These are phyloP conservation scores for Alternaria burnsii DNA, from an alignment of 2,329 filamentous ascomycete genomes.

Conservation along the genomic window DNA sequence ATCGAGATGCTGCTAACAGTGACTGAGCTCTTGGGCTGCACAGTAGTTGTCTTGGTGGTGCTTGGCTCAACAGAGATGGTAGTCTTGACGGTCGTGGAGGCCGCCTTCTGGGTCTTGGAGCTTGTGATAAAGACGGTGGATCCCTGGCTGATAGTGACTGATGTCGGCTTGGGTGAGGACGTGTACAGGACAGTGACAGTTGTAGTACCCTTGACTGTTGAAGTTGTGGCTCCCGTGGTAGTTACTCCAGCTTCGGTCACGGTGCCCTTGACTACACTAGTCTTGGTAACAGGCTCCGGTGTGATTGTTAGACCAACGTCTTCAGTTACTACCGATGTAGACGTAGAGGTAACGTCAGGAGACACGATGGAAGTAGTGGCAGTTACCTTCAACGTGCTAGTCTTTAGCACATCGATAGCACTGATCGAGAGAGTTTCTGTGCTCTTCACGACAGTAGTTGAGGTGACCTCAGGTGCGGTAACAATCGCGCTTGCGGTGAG, in stretches of 20 bases:
- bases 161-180: constrained; percentile 35
- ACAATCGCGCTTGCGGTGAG: constrained; percentile 25
- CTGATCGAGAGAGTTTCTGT: constrained; percentile 21
- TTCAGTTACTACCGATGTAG: constrained; percentile 35
- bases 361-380: constrained; percentile 37
- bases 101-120: constrained; percentile 22
- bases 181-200: constrained; percentile 35
- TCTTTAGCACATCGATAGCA: constrained; percentile 23
- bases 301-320: constrained; percentile 30
- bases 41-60: constrained; percentile 35
- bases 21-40: constrained; percentile 28
- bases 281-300: constrained; percentile 23
- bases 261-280: constrained; percentile 23
- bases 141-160: constrained; percentile 31
- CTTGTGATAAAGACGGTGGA: constrained; percentile 28
- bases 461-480: constrained; percentile 33
- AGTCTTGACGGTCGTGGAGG: constrained; percentile 21
- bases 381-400: constrained; percentile 29
- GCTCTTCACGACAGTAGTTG: constrained; percentile 27
- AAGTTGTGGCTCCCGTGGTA: constrained; percentile 28
- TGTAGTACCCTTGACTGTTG: constrained; percentile 22
- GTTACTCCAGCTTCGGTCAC: constrained; percentile 20
- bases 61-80: constrained; percentile 20
- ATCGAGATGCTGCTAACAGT: constrained; percentile 28
- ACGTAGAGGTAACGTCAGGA: constrained; percentile 34